Evolutionary conservation across 192 early-diverging fungal genomes (phyloP), one percentile per base, ranked within the genome.

Genomic region (Linnemannia schmuckeri): DNA sequence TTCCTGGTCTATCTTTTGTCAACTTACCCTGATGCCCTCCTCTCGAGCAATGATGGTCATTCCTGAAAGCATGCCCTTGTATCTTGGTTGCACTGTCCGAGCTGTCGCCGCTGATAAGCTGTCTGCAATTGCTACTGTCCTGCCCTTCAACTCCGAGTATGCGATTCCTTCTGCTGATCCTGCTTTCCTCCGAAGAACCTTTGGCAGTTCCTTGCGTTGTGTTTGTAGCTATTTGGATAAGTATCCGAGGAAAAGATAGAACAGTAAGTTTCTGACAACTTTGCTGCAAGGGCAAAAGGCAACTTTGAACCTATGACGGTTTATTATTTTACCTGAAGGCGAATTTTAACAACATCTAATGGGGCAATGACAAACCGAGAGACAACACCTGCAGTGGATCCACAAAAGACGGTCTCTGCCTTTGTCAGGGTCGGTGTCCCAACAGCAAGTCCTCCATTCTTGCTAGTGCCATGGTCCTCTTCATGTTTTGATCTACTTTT

Each of bases 281-380:
- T 76, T 18, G 49, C 18, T 46, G 12, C n/a, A 66, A 66, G 30
- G 30, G 33, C 61, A 66, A 33, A 1, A 9, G 30, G 15, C 27
- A 66, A 15, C 40, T n/a, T n/a, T 63, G 10, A 44, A 33, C n/a
- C 61, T 2, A 41, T 54, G 41, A 24, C 6, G 0, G 78, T 72
- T 22, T 22, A 30, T 46, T 70, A 38, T 40, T 70, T 76, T 77
- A 94, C 83, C 77, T 94, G 95, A 38, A 96, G 91, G 37, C 96
- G 92, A 71, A 98, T 97, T 88, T 99, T 99, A 78, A 98, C 93
- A 9, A 99, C 97, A 75, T 99, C 98, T 6, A 99, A 89, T 12
- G 98, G 98, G 18, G 98, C 94, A 44, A 98, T 95, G 2, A 97
- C 90, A 63, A 97, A 94, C 22, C 98, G 93, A 46, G 92, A 92